Evolutionary conservation across 2,329 filamentous ascomycete genomes (phyloP).

Genomic region (Atkinsonella hypoxylon): DNA sequence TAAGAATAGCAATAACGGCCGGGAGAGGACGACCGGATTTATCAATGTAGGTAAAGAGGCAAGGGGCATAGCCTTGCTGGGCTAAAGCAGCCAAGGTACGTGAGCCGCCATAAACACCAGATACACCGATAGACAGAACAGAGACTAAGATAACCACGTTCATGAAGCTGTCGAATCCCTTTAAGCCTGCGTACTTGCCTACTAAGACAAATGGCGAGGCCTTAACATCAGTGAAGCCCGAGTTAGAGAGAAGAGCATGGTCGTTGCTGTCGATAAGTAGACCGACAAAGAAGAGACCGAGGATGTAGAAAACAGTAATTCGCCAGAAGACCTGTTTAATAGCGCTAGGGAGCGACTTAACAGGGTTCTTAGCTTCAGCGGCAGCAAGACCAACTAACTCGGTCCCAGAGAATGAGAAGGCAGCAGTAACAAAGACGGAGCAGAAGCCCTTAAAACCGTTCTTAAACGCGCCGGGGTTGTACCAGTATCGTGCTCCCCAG

Average conservation of each 20-base stretch:
- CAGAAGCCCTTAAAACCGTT: slow-evolving; percentile 67
- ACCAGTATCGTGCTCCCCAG: slow-evolving; percentile 38
- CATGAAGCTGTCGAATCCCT: slow-evolving; percentile 43
- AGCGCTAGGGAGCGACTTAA: slow-evolving; percentile 63
- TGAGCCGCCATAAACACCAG: slow-evolving; percentile 46
- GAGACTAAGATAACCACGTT: slow-evolving; percentile 48
- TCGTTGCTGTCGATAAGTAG: slow-evolving; percentile 37
- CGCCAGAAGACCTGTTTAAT: slow-evolving; percentile 67
- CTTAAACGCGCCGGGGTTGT: slow-evolving; percentile 45
- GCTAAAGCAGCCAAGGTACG: slow-evolving; percentile 47
- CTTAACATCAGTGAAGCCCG: slow-evolving; percentile 26
- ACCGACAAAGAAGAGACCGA: slow-evolving; percentile 40
- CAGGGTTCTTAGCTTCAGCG: slow-evolving; percentile 52
- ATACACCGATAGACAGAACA: slow-evolving; percentile 47
- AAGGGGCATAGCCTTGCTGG: slow-evolving; percentile 46
- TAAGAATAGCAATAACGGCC: slow-evolving; percentile 34
- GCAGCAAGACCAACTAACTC: slow-evolving; percentile 41
- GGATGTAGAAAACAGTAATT: slow-evolving; percentile 42
- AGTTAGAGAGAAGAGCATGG: slow-evolving; percentile 24
- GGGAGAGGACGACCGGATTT: slow-evolving; percentile 42
- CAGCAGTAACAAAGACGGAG: slow-evolving; percentile 59
- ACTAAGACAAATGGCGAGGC: slow-evolving; percentile 47
- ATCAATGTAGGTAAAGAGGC: slow-evolving; percentile 45
- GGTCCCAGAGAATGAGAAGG: slow-evolving; percentile 62
- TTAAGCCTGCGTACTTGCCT: slow-evolving; percentile 38